These are phyloP conservation scores for Harringtonia aguacate DNA, from an alignment of 2,329 filamentous ascomycete genomes.

Conservation along the genomic window DNA sequence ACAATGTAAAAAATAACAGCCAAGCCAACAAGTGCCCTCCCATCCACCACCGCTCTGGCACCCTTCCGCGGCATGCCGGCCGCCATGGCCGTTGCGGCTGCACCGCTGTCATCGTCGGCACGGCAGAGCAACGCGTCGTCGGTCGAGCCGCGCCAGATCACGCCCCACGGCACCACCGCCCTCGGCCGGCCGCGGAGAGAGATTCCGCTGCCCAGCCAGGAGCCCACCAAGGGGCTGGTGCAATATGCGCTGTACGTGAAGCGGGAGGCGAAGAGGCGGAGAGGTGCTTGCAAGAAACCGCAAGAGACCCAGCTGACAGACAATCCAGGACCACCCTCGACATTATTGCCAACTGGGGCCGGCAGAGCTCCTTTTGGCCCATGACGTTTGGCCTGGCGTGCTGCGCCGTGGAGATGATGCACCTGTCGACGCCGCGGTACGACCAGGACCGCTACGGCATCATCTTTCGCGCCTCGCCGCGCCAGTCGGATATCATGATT, in stretches of 20 bases:
- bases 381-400: slow-evolving; percentile 84
- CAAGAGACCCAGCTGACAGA: no score
- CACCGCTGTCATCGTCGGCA: slow-evolving; percentile 55
- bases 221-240: slow-evolving; percentile 66
- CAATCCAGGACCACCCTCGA: slow-evolving; percentile 60
- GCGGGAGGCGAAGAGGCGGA: no score
- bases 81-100: slow-evolving; percentile 28
- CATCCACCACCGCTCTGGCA: slow-evolving; percentile 39
- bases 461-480: slow-evolving; percentile 80
- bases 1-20: no score
- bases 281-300: no score
- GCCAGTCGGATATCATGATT: slow-evolving; percentile 88
- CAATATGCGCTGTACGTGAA: slow-evolving; percentile 75
- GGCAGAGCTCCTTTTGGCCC: slow-evolving; percentile 78
- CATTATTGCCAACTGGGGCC: slow-evolving; percentile 71
- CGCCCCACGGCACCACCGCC: slow-evolving; percentile 31
- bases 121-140: slow-evolving; percentile 51
- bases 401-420: slow-evolving; percentile 91
- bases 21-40: slow-evolving; percentile 40
- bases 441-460: slow-evolving; percentile 83
- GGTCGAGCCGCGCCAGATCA: slow-evolving; percentile 29
- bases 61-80: slow-evolving; percentile 43
- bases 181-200: slow-evolving; percentile 50
- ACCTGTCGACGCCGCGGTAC: slow-evolving; percentile 77
- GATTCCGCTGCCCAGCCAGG: slow-evolving; percentile 68